Conservation (phyloP, 1,284 basidiomycete genomes). For the Trametes sp. region DNA sequence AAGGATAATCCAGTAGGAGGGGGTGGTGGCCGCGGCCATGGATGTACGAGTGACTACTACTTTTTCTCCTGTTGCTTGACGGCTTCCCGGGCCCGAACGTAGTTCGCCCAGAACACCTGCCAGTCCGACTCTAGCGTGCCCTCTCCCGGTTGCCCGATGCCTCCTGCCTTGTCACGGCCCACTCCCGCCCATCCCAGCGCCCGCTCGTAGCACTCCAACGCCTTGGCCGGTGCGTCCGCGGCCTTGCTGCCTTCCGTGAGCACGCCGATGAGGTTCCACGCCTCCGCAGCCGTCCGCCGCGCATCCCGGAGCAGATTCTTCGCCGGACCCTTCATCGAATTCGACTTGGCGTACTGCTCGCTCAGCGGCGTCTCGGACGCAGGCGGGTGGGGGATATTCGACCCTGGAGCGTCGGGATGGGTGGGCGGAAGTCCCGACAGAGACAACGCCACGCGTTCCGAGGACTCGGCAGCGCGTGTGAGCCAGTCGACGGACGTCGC, state of each 20-base stretch:
- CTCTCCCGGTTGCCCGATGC: slow-evolving; percentile 53
- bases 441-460: slow-evolving; percentile 68
- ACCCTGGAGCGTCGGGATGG: slow-evolving; percentile 47
- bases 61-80: slow-evolving; percentile 26
- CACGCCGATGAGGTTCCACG: slow-evolving; percentile 68
- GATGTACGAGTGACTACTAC: background rate
- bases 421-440: slow-evolving; percentile 55
- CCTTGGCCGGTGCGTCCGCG: slow-evolving; percentile 44
- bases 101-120: slow-evolving; percentile 58
- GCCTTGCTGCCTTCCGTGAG: slow-evolving; percentile 52
- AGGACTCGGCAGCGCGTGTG: slow-evolving; percentile 65
- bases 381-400: slow-evolving; percentile 51
- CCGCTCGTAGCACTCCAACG: slow-evolving; percentile 64
- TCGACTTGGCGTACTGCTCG: slow-evolving; percentile 53
- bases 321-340: slow-evolving; percentile 63
- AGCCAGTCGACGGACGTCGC: slow-evolving; percentile 64
- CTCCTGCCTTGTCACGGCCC: slow-evolving; percentile 44
- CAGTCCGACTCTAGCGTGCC: slow-evolving; percentile 65
- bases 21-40: too few species aligned
- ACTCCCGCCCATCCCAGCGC: slow-evolving; percentile 71
- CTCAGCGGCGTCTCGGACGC: slow-evolving; percentile 54
- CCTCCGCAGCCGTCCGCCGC: slow-evolving; percentile 71
- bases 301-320: slow-evolving; percentile 69
- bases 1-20: too few species aligned
- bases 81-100: slow-evolving; percentile 49